Base-by-base conservation (phyloP, 2,329 filamentous ascomycete genomes). In the Fusarium fujikuroi region DNA sequence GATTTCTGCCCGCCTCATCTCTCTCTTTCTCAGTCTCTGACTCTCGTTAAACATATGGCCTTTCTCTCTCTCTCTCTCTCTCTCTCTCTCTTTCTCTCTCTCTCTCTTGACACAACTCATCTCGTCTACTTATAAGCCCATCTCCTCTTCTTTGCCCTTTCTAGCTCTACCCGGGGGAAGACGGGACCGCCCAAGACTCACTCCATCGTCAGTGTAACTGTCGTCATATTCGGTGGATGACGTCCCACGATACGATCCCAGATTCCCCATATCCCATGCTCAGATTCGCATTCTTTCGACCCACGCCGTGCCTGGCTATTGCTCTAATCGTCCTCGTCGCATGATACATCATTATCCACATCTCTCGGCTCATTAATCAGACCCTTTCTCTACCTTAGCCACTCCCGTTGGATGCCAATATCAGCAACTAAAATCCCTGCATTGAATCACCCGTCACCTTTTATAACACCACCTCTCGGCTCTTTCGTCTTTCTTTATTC, bases 171-270 rank as follows among this genome's bases (percentile, higher is more conserved):
- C 25, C 25, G 8, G 65, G 49, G 46, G 46, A 57, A 73, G 65
- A 65, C 59, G 69, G 66, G 69, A 60, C 63, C 59, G 58, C 53
- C 50, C 67, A 61, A 63, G 63, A 64, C 71, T 69, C 64, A 62
- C 61, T 63, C 57, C 63, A 64, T 71, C 60, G 63, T 69, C 60
- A 60, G 54, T 66, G 53, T 66, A 58, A 69, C 60, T 73, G 66
- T 70, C 75, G 71, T 77, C 75, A 74, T 76, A 70, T 54, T 77
- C 57, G 63, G 69, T 69, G 75, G 60, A 78, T 78, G 76, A 78
- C 76, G 76, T 78, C 75, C 69, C 73, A 62, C 66, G 64, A 76
- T 73, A 62, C 68, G 64, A 75, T 76, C 75, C 73, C 63, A 74
- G 66, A 77, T 76, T 74, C 73, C 71, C 71, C 76, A 21, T 47